Evolutionary conservation across 2,329 filamentous ascomycete species (phyloP).

Genomic region (Thielaviopsis musarum): DNA sequence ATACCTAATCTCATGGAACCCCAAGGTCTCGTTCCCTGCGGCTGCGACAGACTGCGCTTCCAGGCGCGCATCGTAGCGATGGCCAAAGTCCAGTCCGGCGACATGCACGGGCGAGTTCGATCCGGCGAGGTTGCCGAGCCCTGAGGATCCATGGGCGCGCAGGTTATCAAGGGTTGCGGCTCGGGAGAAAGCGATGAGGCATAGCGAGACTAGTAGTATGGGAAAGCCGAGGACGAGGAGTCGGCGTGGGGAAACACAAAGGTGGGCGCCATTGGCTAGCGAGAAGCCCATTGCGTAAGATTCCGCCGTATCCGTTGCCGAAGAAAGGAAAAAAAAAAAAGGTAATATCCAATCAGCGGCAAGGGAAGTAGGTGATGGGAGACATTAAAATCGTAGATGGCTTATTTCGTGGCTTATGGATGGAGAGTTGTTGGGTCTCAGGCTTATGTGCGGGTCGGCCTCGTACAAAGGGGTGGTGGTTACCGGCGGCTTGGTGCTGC

Average conservation of each 20-base stretch:
- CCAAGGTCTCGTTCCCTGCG: constrained; percentile 16
- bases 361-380: not conserved
- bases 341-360: not conserved
- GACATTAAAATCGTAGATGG: not conserved
- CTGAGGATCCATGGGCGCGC: not conserved
- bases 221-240: not conserved
- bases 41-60: not conserved
- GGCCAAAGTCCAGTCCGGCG: not conserved
- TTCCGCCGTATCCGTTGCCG: not conserved
- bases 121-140: not conserved
- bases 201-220: not conserved
- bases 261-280: not conserved
- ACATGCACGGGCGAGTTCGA: not conserved
- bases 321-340: too few species aligned
- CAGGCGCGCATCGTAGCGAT: not conserved
- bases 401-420: not conserved
- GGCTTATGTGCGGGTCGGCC: not conserved
- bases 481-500: not conserved
- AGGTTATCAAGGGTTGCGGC: not conserved
- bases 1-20: constrained; percentile 15
- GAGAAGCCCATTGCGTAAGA: not conserved
- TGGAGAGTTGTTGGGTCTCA: not conserved
- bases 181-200: not conserved
- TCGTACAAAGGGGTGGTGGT: too few species aligned
- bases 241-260: not conserved